Evolutionary conservation across 192 early-diverging fungal species (phyloP).

Genomic region (Podila minutissima): DNA sequence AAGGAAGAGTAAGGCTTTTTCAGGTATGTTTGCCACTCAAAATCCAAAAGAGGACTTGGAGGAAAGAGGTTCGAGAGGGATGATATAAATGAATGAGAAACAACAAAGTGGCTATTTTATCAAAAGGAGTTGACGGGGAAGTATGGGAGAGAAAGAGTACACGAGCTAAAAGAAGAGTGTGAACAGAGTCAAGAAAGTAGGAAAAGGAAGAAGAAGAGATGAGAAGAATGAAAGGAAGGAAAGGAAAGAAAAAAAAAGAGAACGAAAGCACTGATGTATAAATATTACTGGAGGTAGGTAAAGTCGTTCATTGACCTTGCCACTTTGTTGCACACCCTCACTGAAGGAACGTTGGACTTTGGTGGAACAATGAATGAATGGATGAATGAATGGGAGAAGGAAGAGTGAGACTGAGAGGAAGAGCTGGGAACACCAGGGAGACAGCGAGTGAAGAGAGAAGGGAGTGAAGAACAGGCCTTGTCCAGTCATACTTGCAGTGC

Average conservation of each 20-base stretch:
- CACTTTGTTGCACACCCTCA: too few relatives aligned
- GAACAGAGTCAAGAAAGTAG: background rate
- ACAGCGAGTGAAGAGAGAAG: background rate
- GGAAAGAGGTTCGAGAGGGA: background rate
- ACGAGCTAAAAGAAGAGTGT: background rate
- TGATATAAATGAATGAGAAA: background rate
- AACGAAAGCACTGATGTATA: background rate
- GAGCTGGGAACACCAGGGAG: background rate
- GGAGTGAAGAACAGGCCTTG: too few relatives aligned
- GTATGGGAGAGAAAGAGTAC: background rate
- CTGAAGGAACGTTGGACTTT: background rate
- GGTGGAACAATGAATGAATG: background rate
- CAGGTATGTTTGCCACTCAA: too few relatives aligned
- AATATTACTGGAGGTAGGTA: background rate
- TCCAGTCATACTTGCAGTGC: too few relatives aligned
- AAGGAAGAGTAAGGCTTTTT: background rate
- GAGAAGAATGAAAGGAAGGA: background rate
- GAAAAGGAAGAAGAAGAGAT: background rate
- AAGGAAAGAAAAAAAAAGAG: background rate
- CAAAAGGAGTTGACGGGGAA: background rate
- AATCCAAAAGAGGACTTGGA: background rate
- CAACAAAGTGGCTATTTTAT: slow-evolving; percentile 1
- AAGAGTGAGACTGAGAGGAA: background rate
- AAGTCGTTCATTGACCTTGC: background rate
- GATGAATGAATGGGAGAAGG: background rate